Percentiles rank a stretch among this genome's conserved stretches.
Conservation (phyloP, 164 flowering plant species). For the Nelumbo lutea region DNA sequence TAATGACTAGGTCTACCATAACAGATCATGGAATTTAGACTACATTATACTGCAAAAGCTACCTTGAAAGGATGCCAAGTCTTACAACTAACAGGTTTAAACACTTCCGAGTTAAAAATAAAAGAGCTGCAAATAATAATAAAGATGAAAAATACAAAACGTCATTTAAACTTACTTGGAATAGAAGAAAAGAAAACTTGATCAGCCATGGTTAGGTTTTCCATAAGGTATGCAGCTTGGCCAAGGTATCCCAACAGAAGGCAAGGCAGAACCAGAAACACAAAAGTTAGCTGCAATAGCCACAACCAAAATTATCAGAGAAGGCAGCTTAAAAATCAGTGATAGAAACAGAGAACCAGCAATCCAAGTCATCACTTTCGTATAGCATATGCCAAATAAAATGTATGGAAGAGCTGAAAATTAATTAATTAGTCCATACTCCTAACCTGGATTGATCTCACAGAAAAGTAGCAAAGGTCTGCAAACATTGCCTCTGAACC, state of each 20-base stretch:
- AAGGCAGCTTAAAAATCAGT: neutral
- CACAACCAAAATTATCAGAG: slow-evolving; percentile 10
- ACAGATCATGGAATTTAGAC: too few species aligned
- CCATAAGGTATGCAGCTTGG: slow-evolving; percentile 96
- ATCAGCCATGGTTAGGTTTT: slow-evolving; percentile 41
- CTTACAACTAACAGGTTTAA: too few species aligned
- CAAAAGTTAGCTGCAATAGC: slow-evolving; percentile 79
- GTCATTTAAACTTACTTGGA: slow-evolving; percentile 58
- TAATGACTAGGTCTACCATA: too few species aligned
- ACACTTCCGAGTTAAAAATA: too few species aligned
- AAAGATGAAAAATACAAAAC: neutral
- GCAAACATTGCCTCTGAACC: slow-evolving; percentile 99
- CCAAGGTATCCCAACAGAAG: slow-evolving; percentile 96
- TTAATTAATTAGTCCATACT: neutral
- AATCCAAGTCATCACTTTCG: neutral
- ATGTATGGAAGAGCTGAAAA: neutral
- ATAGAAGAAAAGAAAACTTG: slow-evolving; percentile 80
- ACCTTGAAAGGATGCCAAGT: too few species aligned
- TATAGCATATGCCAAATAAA: neutral
- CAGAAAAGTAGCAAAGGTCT: slow-evolving; percentile 97
- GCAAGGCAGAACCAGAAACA: slow-evolving; percentile 90
- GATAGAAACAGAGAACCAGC: neutral
- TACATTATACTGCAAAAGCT: too few species aligned
- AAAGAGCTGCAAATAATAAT: too few species aligned
- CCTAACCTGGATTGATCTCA: slow-evolving; percentile 88